Evolutionary conservation across 108 stramenopile genomes (phyloP), one percentile per base, ranked within the genome.

Genomic region (Discostella pseudostelligera): DNA sequence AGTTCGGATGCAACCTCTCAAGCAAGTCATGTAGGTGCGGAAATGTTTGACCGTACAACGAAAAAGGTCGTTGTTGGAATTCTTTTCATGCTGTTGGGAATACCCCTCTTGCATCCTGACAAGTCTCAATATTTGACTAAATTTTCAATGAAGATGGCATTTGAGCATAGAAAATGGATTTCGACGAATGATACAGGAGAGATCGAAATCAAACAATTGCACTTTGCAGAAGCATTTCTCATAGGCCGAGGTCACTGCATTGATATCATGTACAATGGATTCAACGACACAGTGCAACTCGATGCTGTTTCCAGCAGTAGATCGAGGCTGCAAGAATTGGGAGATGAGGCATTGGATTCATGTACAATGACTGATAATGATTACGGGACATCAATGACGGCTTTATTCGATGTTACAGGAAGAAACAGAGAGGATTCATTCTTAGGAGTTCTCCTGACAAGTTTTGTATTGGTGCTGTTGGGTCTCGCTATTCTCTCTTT

Each of bases 391-490:
- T 45, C 70, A 25, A 76, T 81, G 80, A 72, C 68, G 11, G 40
- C 80, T 17, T 36, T 49, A 17, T 81, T 81, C 43, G 80, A 81
- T 56, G 40, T 44, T 11, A 43, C 74, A 19, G 46, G 36, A 14
- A 29, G 70, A 48, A 64, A 70, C 51, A 46, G 47, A 22, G 75
- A 70, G 26, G 65, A 72, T 9, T 79, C 90, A 21, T 13, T 69
- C 8, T 59, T 85, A 35, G 59, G 57, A 28, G 75, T 88, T 50
- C 40, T 84, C 13, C 75, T 81, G 51, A 88, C 87, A 26, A 59
- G 61, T 24, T 85, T 87, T 56, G 81, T 88, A 20, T 73, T 91
- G 45, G 39, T 81, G 14, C 73, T 91, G 13, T 81, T 88, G 37
- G 78, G 64, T 44, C 46, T 67, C 16, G 85, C 84, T 17, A 72